Percentiles rank a stretch among this genome's conserved stretches.
Evolutionary conservation across 306 rosid species (phyloP).

Genomic region (Cucurbita ficifolia): DNA sequence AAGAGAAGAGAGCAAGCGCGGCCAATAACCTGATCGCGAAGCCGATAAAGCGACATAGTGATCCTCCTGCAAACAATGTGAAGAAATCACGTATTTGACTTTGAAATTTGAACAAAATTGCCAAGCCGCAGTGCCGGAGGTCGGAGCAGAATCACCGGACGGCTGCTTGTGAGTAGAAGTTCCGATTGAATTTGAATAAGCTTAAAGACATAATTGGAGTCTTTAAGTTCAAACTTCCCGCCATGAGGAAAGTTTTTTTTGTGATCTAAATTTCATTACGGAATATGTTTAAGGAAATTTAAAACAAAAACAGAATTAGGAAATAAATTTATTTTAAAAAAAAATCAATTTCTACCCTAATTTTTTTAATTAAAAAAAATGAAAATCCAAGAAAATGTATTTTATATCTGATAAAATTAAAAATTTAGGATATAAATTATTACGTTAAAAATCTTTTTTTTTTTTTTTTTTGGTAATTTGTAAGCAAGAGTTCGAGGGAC

Average conservation of each 20-base stretch:
- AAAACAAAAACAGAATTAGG: neutral
- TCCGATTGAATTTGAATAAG: neutral
- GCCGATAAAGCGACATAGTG: constrained; percentile 74
- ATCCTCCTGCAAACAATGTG: neutral
- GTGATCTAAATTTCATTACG: neutral
- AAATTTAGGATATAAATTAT: too few species aligned
- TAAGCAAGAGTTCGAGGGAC: too few species aligned
- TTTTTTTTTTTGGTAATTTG: too few species aligned
- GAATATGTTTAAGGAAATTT: neutral
- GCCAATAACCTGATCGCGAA: constrained; percentile 59
- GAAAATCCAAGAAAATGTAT: too few species aligned
- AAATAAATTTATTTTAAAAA: too few species aligned
- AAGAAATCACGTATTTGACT: neutral
- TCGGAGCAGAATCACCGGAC: neutral
- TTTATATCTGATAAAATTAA: too few species aligned
- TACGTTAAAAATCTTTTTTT: too few species aligned
- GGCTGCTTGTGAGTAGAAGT: neutral
- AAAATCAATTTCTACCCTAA: too few species aligned
- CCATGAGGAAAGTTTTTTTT: neutral
- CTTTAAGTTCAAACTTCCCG: neutral
- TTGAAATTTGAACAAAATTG: neutral
- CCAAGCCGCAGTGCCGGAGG: neutral
- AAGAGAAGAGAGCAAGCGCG: constrained; percentile 30
- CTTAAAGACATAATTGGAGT: neutral
- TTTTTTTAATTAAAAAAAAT: too few species aligned